Evolutionary conservation across 345 rosid species (phyloP).

Genomic region (Aquilaria sinensis): DNA sequence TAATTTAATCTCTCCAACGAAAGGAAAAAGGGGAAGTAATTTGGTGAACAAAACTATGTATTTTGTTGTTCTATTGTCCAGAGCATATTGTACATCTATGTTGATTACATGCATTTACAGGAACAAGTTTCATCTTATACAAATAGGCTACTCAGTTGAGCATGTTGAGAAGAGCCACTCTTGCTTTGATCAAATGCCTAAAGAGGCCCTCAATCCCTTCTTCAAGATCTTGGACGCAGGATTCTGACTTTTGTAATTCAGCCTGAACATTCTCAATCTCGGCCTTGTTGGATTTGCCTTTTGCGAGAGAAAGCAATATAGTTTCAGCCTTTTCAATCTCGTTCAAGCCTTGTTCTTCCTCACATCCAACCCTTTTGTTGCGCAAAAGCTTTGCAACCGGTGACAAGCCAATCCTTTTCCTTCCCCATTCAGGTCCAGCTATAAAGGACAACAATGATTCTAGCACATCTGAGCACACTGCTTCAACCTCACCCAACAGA

Average conservation of each 20-base stretch:
- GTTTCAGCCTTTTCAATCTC: constrained; percentile 22
- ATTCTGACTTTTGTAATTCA: constrained; percentile 26
- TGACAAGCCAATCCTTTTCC: constrained; percentile 8
- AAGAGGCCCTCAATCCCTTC: constrained; percentile 27
- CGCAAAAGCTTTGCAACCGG: constrained; percentile 17
- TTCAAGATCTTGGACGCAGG: constrained; percentile 38
- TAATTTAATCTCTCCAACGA: too few relatives aligned
- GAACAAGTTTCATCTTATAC: constrained; percentile 18
- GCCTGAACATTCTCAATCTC: constrained; percentile 10
- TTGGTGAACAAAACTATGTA: too few relatives aligned
- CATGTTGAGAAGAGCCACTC: constrained; percentile 42
- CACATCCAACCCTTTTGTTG: constrained; percentile 10
- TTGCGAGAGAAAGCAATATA: constrained; percentile 11
- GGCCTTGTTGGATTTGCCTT: constrained; percentile 9
- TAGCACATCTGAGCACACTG: constrained; percentile 13
- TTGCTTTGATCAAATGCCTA: constrained; percentile 33
- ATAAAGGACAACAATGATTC: constrained; percentile 24
- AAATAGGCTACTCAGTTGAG: background rate
- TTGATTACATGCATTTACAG: constrained; percentile 1
- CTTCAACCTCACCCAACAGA: constrained; percentile 25
- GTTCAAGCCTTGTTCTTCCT: constrained; percentile 4
- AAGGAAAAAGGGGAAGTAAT: too few relatives aligned
- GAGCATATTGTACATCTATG: too few relatives aligned
- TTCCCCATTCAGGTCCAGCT: constrained; percentile 14
- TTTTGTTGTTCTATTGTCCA: too few relatives aligned